Evolutionary conservation across 1,139 yeast genomes (phyloP).

Genomic region (Pichia norvegensis): DNA sequence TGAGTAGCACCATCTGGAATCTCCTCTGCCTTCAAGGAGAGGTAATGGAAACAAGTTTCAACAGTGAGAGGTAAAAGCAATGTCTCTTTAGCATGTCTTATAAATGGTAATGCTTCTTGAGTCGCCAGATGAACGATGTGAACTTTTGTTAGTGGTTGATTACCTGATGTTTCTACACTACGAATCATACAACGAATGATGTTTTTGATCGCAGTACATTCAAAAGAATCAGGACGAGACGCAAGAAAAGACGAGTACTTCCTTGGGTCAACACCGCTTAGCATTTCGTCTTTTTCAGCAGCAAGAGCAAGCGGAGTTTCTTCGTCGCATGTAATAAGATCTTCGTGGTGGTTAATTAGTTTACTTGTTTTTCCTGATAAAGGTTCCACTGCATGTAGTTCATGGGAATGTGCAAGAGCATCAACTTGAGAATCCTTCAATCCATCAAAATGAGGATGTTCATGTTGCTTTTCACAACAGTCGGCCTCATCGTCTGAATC

Average conservation of each 20-base stretch:
- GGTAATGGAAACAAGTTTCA: constrained; percentile 91
- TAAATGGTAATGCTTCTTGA: constrained; percentile 67
- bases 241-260: constrained; percentile 67
- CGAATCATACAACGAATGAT: constrained; percentile 63
- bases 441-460: constrained; percentile 18
- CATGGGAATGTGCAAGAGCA: constrained; percentile 48
- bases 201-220: constrained; percentile 71
- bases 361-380: constrained; percentile 43
- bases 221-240: constrained; percentile 84
- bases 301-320: constrained; percentile 42
- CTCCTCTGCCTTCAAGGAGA: constrained; percentile 66
- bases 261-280: constrained; percentile 48
- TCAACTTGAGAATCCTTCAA: constrained; percentile 43
- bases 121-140: constrained; percentile 91
- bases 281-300: constrained; percentile 35
- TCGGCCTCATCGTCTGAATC: constrained; percentile 3
- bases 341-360: constrained; percentile 32
- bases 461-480: constrained; percentile 4
- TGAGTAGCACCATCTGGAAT: constrained; percentile 72
- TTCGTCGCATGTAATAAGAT: constrained; percentile 13
- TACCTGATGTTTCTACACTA: constrained; percentile 52
- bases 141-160: constrained; percentile 57
- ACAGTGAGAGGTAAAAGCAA: constrained; percentile 58
- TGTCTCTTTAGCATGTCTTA: constrained; percentile 51
- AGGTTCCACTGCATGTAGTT: constrained; percentile 52